Evolutionary conservation across 306 rosid genomes (phyloP).

Genomic region (Calophaca sinica): DNA sequence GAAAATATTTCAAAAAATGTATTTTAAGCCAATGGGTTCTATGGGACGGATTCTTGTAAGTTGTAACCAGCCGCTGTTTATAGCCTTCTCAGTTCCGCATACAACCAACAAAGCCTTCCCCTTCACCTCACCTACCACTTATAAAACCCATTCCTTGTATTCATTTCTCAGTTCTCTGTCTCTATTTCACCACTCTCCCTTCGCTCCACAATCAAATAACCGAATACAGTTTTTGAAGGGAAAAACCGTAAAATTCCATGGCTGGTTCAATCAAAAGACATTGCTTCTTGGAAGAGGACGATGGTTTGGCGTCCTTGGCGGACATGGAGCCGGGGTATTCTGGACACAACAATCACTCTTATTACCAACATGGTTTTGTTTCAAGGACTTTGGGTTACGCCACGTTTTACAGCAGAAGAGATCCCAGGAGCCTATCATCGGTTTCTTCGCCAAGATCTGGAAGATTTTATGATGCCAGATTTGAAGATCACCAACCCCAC

Average conservation of each 20-base stretch:
- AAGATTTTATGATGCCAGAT: conserved; percentile 76
- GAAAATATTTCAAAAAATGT: not conserved
- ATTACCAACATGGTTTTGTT: conserved; percentile 47
- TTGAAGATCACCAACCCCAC: conserved; percentile 80
- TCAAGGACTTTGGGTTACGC: conserved; percentile 64
- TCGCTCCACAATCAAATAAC: not conserved
- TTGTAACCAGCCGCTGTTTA: conserved; percentile 54
- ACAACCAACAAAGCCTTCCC: not conserved
- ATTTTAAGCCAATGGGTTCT: conserved; percentile 74
- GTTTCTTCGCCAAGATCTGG: conserved; percentile 66
- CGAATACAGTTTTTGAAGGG: not conserved
- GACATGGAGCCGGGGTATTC: conserved; percentile 72
- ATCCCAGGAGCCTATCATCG: conserved; percentile 52
- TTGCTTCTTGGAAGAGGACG: conserved; percentile 70
- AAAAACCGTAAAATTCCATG: conserved; percentile 42
- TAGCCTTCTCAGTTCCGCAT: conserved; percentile 42
- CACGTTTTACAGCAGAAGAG: conserved; percentile 32
- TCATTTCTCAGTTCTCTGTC: too few relatives aligned
- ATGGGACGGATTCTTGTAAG: conserved; percentile 53
- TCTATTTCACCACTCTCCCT: not conserved
- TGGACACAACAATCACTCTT: conserved; percentile 44
- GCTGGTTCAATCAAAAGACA: conserved; percentile 59
- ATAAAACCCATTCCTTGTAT: conserved; percentile 36
- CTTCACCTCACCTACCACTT: conserved; percentile 57
- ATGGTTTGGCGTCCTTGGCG: conserved; percentile 57